These are phyloP conservation scores for Solanum hybrid DNA, from an alignment of 305 asterid species.

Conservation along the genomic window DNA sequence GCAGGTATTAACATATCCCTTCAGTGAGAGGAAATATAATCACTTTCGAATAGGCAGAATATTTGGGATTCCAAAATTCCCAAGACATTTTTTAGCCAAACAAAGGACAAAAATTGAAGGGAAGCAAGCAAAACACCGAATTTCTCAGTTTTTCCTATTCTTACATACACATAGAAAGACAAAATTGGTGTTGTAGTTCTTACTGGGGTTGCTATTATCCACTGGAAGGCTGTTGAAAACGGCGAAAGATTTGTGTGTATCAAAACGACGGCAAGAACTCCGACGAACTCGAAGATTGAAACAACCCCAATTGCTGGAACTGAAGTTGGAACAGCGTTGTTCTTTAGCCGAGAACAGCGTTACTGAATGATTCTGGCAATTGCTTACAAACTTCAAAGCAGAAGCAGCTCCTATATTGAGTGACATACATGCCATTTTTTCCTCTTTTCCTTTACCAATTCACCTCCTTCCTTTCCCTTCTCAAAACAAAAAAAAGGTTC, in stretches of 20 bases:
- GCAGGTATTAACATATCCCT: not conserved
- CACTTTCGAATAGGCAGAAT: not conserved
- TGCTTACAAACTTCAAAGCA: constrained; percentile 9
- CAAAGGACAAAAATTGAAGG: not conserved
- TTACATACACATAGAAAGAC: not conserved
- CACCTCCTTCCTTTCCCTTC: not conserved
- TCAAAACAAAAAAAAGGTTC: not conserved
- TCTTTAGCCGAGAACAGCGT: constrained; percentile 1
- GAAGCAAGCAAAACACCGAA: not conserved
- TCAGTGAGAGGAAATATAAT: not conserved
- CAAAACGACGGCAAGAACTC: constrained; percentile 2
- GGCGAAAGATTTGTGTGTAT: not conserved
- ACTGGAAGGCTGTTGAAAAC: constrained; percentile 14
- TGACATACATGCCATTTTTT: not conserved
- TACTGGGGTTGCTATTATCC: constrained; percentile 18
- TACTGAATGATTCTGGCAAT: constrained; percentile 4
- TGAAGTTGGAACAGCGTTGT: not conserved
- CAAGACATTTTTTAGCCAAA: not conserved
- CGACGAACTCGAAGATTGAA: constrained; percentile 11
- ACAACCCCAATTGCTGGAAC: constrained; percentile 11
- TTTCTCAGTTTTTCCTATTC: not conserved
- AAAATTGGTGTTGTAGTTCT: not conserved
- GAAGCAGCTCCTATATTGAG: constrained; percentile 8
- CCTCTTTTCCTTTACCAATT: not conserved
- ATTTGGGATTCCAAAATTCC: not conserved